A percentile compares a stretch with the other conserved stretches of the same genome.
Evolutionary conservation across 441 rosid species (phyloP).

Genomic region (Arabidopsis hybrid): DNA sequence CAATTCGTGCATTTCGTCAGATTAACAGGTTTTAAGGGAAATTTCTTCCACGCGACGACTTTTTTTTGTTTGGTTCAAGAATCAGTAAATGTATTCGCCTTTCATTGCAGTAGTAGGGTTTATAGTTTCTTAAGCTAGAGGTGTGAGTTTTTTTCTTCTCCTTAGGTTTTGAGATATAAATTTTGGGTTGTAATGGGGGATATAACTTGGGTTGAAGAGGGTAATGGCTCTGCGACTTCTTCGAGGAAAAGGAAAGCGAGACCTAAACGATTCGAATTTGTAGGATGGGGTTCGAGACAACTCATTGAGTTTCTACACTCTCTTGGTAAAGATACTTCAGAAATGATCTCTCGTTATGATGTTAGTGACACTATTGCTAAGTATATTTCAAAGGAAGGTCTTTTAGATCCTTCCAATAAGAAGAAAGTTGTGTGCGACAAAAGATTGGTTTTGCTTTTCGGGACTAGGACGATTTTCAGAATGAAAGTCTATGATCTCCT

Average conservation of each 20-base stretch:
- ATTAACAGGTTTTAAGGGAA: not conserved
- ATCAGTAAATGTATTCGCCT: not conserved
- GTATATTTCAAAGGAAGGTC: slow-evolving; percentile 53
- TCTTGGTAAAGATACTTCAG: slow-evolving; percentile 53
- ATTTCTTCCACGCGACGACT: not conserved
- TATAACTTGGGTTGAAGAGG: slow-evolving; percentile 59
- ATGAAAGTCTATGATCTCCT: slow-evolving; percentile 56
- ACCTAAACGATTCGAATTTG: slow-evolving; percentile 54
- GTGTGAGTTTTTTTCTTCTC: not conserved
- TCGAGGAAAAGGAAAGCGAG: slow-evolving; percentile 57
- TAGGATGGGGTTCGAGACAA: slow-evolving; percentile 69
- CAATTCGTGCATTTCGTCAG: not conserved
- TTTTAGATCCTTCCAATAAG: slow-evolving; percentile 50
- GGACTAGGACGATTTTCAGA: slow-evolving; percentile 50
- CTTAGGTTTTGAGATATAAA: slow-evolving; percentile 4
- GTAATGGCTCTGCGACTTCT: slow-evolving; percentile 31
- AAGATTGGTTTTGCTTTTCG: slow-evolving; percentile 54
- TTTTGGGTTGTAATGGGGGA: slow-evolving; percentile 25
- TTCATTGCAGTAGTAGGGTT: not conserved
- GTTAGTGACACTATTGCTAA: slow-evolving; percentile 50
- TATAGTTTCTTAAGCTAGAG: slow-evolving; percentile 17
- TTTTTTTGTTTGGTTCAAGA: not conserved
- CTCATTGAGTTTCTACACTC: slow-evolving; percentile 63
- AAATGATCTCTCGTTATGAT: slow-evolving; percentile 52
- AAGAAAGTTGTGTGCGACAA: slow-evolving; percentile 62